Evolutionary conservation across 2,329 filamentous ascomycete genomes (phyloP).

Genomic region (Phialocephala sp.): DNA sequence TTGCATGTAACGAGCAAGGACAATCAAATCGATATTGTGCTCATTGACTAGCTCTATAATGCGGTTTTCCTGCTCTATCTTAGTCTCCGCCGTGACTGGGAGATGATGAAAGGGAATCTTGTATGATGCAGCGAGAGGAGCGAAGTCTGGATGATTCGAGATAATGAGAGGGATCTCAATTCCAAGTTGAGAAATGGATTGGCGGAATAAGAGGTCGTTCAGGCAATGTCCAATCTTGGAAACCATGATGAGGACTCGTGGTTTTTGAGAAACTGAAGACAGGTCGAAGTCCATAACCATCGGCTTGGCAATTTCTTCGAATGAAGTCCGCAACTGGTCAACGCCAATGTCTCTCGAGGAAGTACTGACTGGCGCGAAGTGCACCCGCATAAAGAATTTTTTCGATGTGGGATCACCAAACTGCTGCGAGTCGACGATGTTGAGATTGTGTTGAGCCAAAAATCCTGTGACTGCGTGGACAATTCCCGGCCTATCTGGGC

Average conservation of each 20-base stretch:
- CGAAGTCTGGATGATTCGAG: conserved; percentile 81
- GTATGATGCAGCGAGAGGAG: conserved; percentile 71
- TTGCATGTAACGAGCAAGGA: conserved; percentile 88
- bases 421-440: conserved; percentile 84
- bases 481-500: conserved; percentile 84
- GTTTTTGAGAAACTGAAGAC: conserved; percentile 70
- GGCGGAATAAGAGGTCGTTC: conserved; percentile 82
- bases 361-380: conserved; percentile 66
- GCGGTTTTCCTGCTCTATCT: conserved; percentile 72
- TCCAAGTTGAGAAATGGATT: conserved; percentile 71
- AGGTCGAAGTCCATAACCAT: conserved; percentile 76
- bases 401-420: conserved; percentile 77
- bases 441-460: conserved; percentile 74
- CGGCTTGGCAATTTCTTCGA: conserved; percentile 64
- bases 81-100: conserved; percentile 79
- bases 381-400: conserved; percentile 88
- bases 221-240: conserved; percentile 88
- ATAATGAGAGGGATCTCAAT: conserved; percentile 81
- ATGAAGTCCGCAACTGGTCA: conserved; percentile 58
- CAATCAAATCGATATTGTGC: conserved; percentile 77
- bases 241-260: conserved; percentile 84
- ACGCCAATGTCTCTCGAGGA: conserved; percentile 46
- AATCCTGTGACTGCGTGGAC: conserved; percentile 84
- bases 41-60: conserved; percentile 73
- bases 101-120: conserved; percentile 81